Evolutionary conservation across 768 basidiomycete genomes (phyloP), one percentile per base, ranked within the genome.

Genomic region (Leucocoprinus sp.): DNA sequence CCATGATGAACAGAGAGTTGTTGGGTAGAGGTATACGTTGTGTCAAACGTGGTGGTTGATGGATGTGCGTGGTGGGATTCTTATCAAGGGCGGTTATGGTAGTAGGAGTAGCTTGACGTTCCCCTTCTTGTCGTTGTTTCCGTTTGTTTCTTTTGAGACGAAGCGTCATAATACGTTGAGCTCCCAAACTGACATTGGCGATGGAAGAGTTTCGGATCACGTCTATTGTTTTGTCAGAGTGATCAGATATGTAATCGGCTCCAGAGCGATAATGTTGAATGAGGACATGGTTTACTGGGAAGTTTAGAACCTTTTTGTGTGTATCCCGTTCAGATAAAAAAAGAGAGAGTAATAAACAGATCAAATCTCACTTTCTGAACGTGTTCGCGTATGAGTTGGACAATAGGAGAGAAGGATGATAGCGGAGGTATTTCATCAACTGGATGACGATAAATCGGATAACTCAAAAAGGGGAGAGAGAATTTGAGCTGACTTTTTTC

Each of bases 201-300:
- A 90, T 82, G 43, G 69, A 78, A 5, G 85, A 84, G 24, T 78
- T 81, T 11, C 71, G 75, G 3, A 82, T 76, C 52, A 91, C 75
- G 58, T 91, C 88, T 53, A 90, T 74, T 4, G 87, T 91, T 64
- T 91, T 91, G 61, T 91, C 87, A 0, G 84, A 84, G 60, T 91
- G 87, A 54, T 89, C 86, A 0, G 86, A 88, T 51, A 90, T 90
- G 61, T 82, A 84, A 61, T 90, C 88, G 22, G 74, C 76, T 4
- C 87, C 88, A 9, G 71, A 72, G 46, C 87, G 84, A 57, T 90
- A 90, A 57, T 77, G 72, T 55, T 90, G 88, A 40, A 90, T 86
- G 23, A 91, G 73, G 38, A 85, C 87, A 54, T 91, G 87, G 55
- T 91, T 91, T 4, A 90, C 76, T 0, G 80, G 81, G 46, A 86